Percentiles rank a stretch among this genome's conserved stretches.
phyloP scores from a whole-genome alignment of 1,139 yeast genomes.

The Suhomyces kunorum region DNA sequence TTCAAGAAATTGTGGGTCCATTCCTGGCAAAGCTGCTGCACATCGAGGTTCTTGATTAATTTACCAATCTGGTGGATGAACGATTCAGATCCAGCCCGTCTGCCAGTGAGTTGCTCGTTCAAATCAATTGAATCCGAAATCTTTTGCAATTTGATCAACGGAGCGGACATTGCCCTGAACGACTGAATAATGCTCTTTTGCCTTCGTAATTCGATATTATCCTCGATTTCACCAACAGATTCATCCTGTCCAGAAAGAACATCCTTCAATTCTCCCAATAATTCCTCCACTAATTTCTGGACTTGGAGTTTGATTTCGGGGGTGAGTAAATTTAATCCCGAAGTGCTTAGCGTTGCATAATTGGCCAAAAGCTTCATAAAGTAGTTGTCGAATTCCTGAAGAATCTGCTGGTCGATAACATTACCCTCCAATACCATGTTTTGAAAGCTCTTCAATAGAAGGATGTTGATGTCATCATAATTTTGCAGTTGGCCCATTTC shows the following conservation, averaged over 20 bases:
- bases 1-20: constrained; percentile 28
- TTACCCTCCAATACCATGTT: constrained; percentile 19
- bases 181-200: constrained; percentile 23
- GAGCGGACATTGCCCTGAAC: constrained; percentile 19
- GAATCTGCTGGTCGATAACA: constrained; percentile 9
- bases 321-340: constrained; percentile 20
- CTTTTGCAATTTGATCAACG: constrained; percentile 29
- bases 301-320: constrained; percentile 27
- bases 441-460: constrained; percentile 29
- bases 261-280: constrained; percentile 23
- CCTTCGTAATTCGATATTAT: constrained; percentile 5
- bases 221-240: constrained; percentile 10
- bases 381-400: constrained; percentile 19
- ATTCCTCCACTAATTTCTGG: constrained; percentile 28
- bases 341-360: constrained; percentile 13
- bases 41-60: constrained; percentile 19
- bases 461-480: constrained; percentile 30
- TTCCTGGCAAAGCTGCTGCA: constrained; percentile 18
- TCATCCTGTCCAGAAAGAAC: constrained; percentile 11
- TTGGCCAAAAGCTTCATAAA: constrained; percentile 19
- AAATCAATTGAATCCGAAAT: constrained; percentile 31
- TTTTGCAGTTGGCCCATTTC: constrained; percentile 27
- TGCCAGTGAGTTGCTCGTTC: constrained; percentile 23
- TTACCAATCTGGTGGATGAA: not conserved
- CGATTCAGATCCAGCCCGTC: constrained; percentile 5